Percentiles rank a stretch among this genome's conserved stretches.
These are phyloP conservation scores for Pseudopithomyces maydicus DNA, from an alignment of 2,329 filamentous ascomycete genomes.

Conservation along the genomic window DNA sequence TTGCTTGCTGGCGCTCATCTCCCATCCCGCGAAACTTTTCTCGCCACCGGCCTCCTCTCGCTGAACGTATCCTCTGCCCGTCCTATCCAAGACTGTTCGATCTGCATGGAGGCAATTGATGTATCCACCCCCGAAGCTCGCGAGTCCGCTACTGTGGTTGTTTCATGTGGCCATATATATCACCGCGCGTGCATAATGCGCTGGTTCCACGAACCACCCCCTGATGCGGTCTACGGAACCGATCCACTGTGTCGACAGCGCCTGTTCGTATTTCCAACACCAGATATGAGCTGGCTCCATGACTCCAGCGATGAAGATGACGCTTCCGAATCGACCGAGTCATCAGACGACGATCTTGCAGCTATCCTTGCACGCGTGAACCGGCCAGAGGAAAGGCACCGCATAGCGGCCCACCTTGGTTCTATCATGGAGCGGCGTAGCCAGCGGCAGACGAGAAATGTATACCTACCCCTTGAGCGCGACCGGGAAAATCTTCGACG, in stretches of 20 bases:
- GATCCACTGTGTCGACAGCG: neutral
- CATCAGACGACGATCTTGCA: neutral
- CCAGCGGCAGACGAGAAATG: too few relatives aligned
- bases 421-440: too few relatives aligned
- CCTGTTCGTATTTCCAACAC: neutral
- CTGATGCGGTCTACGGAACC: neutral
- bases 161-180: neutral
- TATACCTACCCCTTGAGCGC: too few relatives aligned
- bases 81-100: neutral
- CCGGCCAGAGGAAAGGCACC: too few relatives aligned
- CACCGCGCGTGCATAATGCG: neutral
- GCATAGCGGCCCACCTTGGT: too few relatives aligned
- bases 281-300: too few relatives aligned
- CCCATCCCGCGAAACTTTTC: neutral
- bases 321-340: neutral
- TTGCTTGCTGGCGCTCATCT: neutral
- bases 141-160: neutral
- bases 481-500: too few relatives aligned
- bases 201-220: neutral
- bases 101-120: neutral
- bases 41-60: neutral
- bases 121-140: neutral
- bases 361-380: too few relatives aligned
- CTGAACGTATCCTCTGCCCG: neutral
- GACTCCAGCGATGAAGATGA: neutral